Conservation (phyloP, 2,329 filamentous ascomycete species). For the Aureobasidium sp. region DNA sequence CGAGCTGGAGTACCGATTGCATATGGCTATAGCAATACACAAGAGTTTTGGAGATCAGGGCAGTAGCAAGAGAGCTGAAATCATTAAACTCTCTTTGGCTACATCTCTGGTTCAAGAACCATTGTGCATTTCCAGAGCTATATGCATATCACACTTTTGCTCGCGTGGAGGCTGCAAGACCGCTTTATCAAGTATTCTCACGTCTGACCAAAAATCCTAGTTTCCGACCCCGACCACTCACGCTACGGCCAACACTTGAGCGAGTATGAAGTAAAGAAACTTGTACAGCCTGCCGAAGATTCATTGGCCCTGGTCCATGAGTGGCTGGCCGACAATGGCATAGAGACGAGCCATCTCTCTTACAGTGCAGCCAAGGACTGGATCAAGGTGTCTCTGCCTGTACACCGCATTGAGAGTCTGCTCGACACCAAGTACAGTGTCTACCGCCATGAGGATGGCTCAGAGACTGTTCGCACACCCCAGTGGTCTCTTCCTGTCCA, state of each 20-base stretch:
- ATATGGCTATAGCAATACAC: not conserved
- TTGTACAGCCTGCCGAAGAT: conserved; percentile 46
- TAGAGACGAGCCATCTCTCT: conserved; percentile 30
- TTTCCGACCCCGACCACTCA: conserved; percentile 44
- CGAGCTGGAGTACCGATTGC: not conserved
- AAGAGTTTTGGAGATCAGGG: not conserved
- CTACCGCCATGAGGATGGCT: conserved; percentile 45
- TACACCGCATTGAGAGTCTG: conserved; percentile 44
- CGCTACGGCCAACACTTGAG: conserved; percentile 48
- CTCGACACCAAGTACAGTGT: conserved; percentile 45
- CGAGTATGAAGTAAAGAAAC: conserved; percentile 42
- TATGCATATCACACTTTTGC: not conserved
- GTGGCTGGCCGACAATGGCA: conserved; percentile 48
- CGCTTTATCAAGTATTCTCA: not conserved
- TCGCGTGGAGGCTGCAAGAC: not conserved
- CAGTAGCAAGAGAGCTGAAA: not conserved
- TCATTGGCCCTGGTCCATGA: conserved; percentile 45
- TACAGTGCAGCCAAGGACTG: conserved; percentile 51
- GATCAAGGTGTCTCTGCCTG: conserved; percentile 45
- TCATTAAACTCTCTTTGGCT: not conserved
- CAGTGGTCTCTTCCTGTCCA: conserved; percentile 51
- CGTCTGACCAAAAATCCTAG: conserved; percentile 19
- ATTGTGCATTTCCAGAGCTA: not conserved
- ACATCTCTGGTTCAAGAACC: not conserved
- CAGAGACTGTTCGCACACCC: conserved; percentile 42